Conservation (phyloP, 2,329 filamentous ascomycete species). For the Ceratocystis cacaofunesta region DNA sequence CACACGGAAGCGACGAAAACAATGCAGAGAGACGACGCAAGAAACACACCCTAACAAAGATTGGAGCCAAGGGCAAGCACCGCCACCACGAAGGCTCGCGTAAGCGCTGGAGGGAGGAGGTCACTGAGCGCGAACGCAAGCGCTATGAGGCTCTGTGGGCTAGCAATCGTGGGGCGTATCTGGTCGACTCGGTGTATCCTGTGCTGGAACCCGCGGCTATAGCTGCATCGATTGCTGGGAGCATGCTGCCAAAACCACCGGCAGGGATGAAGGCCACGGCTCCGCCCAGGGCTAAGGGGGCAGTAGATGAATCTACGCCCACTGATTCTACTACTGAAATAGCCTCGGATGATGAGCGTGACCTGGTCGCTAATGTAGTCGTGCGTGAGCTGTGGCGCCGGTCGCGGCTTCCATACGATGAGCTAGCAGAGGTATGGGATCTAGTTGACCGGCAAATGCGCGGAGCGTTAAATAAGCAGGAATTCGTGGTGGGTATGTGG, state of each 20-base stretch:
- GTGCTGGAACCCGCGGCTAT: slow-evolving; percentile 10
- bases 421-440: slow-evolving; percentile 63
- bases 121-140: slow-evolving; percentile 58
- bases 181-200: slow-evolving; percentile 20
- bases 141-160: slow-evolving; percentile 77
- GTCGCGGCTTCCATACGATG: slow-evolving; percentile 50
- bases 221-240: neutral
- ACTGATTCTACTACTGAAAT: slow-evolving; percentile 6
- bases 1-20: slow-evolving; percentile 30
- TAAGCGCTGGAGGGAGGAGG: slow-evolving; percentile 60
- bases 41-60: slow-evolving; percentile 32
- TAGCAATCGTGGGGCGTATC: slow-evolving; percentile 53
- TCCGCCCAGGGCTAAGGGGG: neutral
- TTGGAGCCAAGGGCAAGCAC: slow-evolving; percentile 37
- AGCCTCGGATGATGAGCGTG: slow-evolving; percentile 23
- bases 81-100: slow-evolving; percentile 63
- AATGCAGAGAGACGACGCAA: slow-evolving; percentile 37
- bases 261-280: neutral
- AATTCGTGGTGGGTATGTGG: slow-evolving; percentile 77
- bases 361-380: slow-evolving; percentile 51
- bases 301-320: neutral
- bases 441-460: slow-evolving; percentile 45
- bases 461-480: slow-evolving; percentile 47
- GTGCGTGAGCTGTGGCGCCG: slow-evolving; percentile 62
- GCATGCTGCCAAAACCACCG: neutral